These are phyloP conservation scores for Eucalyptus decipiens DNA, from an alignment of 345 rosid species.

Conservation along the genomic window DNA sequence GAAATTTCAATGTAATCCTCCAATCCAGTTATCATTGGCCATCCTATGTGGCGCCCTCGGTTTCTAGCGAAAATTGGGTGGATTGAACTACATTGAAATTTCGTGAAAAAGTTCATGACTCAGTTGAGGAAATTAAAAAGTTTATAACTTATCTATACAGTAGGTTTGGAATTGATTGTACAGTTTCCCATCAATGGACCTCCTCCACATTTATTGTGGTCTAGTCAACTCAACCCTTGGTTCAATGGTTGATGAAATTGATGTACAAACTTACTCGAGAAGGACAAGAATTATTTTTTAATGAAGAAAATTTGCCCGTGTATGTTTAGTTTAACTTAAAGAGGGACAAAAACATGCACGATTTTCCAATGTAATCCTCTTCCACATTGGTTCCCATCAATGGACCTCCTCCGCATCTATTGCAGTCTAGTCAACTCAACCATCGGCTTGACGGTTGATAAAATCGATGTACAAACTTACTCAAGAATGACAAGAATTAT, in stretches of 20 bases:
- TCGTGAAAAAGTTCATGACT: no score
- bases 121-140: no score
- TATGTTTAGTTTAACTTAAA: background rate
- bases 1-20: background rate
- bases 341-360: background rate
- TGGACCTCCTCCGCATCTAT: background rate
- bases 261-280: background rate
- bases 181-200: no score
- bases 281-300: background rate
- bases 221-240: background rate
- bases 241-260: background rate
- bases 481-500: background rate
- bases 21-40: fast-evolving
- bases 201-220: background rate
- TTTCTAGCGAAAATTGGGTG: no score
- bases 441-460: background rate
- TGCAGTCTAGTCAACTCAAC: background rate
- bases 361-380: background rate
- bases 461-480: background rate
- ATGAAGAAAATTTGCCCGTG: background rate
- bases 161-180: background rate
- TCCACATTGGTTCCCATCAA: no score
- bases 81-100: no score
- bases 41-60: fast-evolving
- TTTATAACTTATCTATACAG: fast-evolving